phyloP scores from a whole-genome alignment of 306 rosid species.

The Quercus robur region DNA sequence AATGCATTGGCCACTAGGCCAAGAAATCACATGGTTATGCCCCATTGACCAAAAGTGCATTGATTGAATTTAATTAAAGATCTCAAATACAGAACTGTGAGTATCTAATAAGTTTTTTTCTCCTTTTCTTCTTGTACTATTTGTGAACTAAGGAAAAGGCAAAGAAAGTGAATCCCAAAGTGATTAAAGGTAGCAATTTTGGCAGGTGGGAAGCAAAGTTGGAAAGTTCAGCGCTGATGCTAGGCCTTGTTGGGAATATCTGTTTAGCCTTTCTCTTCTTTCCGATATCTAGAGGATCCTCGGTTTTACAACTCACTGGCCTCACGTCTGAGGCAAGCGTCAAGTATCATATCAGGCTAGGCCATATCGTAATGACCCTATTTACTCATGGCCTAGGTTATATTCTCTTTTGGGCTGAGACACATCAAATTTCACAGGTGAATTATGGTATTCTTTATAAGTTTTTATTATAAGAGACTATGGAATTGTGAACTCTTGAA shows the following conservation, averaged over 20 bases:
- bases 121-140: too few species aligned
- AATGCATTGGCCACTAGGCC: too few species aligned
- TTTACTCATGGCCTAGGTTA: constrained; percentile 48
- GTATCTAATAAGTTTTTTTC: too few species aligned
- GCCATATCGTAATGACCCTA: constrained; percentile 37
- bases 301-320: constrained; percentile 39
- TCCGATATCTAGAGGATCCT: constrained; percentile 56
- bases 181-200: background rate
- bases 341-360: constrained; percentile 58
- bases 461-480: too few species aligned
- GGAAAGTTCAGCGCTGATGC: constrained; percentile 30
- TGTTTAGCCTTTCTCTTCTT: constrained; percentile 50
- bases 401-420: constrained; percentile 36
- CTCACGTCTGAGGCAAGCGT: constrained; percentile 54
- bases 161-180: background rate
- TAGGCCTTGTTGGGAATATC: constrained; percentile 51
- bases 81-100: too few species aligned
- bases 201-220: constrained; percentile 60
- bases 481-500: too few species aligned
- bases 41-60: too few species aligned
- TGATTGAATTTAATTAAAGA: too few species aligned
- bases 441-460: too few species aligned
- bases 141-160: too few species aligned
- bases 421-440: constrained; percentile 42
- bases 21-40: too few species aligned